These are phyloP conservation scores for Coemansia sp. DNA, from an alignment of 192 early-diverging fungal species.

Conservation along the genomic window DNA sequence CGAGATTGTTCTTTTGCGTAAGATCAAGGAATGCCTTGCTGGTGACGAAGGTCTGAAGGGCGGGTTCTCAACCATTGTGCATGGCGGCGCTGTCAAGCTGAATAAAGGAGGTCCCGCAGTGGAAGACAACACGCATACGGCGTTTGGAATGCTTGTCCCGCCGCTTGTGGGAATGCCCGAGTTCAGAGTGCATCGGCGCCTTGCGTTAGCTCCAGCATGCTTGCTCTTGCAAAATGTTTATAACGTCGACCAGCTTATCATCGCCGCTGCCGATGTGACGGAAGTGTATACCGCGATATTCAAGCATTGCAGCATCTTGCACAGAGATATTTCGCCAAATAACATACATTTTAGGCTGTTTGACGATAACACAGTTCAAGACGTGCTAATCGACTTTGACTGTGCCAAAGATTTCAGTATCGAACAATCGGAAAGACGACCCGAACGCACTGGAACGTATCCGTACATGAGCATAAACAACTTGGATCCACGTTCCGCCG, in stretches of 20 bases:
- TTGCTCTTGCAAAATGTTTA: background rate
- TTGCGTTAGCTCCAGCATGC: background rate
- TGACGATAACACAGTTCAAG: conserved; percentile 2
- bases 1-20: conserved; percentile 6
- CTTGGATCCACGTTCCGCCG: background rate
- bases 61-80: background rate
- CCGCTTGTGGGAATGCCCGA: background rate
- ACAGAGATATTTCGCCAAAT: conserved; percentile 21
- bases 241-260: conserved; percentile 14
- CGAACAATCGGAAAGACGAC: background rate
- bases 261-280: conserved; percentile 30
- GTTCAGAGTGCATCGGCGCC: conserved; percentile 4
- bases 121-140: conserved; percentile 9
- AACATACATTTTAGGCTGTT: conserved; percentile 12
- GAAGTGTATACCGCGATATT: conserved; percentile 7
- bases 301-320: conserved; percentile 13
- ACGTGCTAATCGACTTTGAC: conserved; percentile 31
- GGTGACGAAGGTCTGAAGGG: background rate
- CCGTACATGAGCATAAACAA: conserved; percentile 23
- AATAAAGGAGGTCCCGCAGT: no score
- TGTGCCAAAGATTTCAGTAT: background rate
- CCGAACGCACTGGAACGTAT: conserved; percentile 5
- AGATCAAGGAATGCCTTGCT: background rate
- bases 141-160: background rate
- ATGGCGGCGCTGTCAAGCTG: conserved; percentile 6